Conservation (phyloP, 441 rosid species). For the Bruguiera hainesii region DNA sequence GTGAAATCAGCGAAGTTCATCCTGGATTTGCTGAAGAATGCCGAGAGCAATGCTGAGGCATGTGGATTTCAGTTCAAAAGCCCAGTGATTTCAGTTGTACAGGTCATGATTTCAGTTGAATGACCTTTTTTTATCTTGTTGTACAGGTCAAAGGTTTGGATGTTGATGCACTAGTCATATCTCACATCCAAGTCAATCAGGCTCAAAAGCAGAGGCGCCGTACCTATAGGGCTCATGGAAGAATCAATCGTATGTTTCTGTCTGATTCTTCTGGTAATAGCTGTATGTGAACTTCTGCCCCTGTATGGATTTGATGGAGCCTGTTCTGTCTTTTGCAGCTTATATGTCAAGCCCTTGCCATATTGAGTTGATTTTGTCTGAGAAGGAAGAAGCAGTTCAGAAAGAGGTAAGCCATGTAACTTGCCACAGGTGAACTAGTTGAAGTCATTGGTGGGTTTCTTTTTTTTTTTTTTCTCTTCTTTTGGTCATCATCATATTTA, state of each 20-base stretch:
- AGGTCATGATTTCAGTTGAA: neutral
- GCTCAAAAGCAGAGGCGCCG: conserved; percentile 95
- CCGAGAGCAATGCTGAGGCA: conserved; percentile 96
- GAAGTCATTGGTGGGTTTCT: no score
- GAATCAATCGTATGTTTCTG: conserved; percentile 79
- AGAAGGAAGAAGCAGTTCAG: conserved; percentile 91
- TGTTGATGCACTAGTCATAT: conserved; percentile 72
- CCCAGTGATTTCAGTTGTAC: neutral
- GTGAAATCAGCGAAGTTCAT: conserved; percentile 81
- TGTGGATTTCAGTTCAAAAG: neutral
- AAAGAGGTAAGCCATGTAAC: conserved; percentile 58
- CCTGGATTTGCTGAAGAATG: conserved; percentile 85
- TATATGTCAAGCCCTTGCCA: conserved; percentile 98
- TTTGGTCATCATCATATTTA: neutral
- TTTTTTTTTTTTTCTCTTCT: neutral
- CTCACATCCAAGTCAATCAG: conserved; percentile 96
- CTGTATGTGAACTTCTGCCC: neutral
- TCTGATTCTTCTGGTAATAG: neutral
- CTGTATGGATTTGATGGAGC: no score
- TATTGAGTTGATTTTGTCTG: conserved; percentile 81
- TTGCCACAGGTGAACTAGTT: no score
- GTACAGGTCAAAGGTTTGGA: conserved; percentile 92
- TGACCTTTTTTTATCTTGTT: no score
- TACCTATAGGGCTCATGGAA: conserved; percentile 93
- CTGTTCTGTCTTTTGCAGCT: conserved; percentile 39